Conservation (phyloP, 352 stramenopile species). For the Salisapilia sapeloensis region DNA sequence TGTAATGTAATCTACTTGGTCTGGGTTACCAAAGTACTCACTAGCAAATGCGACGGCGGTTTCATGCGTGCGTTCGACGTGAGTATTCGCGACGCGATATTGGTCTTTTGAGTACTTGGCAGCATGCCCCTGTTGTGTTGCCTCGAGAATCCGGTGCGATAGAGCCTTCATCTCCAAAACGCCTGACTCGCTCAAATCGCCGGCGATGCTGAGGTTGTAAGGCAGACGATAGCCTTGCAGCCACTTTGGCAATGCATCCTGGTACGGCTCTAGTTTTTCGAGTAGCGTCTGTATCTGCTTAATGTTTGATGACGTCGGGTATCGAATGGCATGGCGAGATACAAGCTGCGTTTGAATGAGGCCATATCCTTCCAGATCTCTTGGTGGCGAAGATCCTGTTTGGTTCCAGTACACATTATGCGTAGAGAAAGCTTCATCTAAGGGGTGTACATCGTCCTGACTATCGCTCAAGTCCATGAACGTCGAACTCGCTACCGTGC, state of each 20-base stretch:
- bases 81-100: constrained; percentile 33
- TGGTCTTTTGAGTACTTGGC: constrained; percentile 13
- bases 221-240: constrained; percentile 41
- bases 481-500: too few species aligned
- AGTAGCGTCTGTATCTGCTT: constrained; percentile 26
- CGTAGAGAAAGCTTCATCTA: too few species aligned
- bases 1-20: constrained; percentile 23
- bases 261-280: constrained; percentile 16
- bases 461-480: too few species aligned
- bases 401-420: too few species aligned
- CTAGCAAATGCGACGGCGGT: constrained; percentile 35
- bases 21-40: constrained; percentile 28
- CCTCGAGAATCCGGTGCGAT: constrained; percentile 7
- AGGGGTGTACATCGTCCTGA: too few species aligned
- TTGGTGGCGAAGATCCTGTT: too few species aligned
- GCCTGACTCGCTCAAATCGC: constrained; percentile 17
- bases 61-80: constrained; percentile 25
- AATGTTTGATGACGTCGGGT: constrained; percentile 32
- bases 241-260: constrained; percentile 20
- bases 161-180: constrained; percentile 18
- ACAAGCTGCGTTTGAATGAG: too few species aligned
- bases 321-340: too few species aligned
- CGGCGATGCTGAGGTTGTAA: constrained; percentile 38
- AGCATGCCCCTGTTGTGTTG: constrained; percentile 6
- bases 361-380: too few species aligned